Percentiles rank a stretch among this genome's conserved stretches.
Conservation (phyloP, 352 stramenopile genomes). For the Phytophthora lateralis region DNA sequence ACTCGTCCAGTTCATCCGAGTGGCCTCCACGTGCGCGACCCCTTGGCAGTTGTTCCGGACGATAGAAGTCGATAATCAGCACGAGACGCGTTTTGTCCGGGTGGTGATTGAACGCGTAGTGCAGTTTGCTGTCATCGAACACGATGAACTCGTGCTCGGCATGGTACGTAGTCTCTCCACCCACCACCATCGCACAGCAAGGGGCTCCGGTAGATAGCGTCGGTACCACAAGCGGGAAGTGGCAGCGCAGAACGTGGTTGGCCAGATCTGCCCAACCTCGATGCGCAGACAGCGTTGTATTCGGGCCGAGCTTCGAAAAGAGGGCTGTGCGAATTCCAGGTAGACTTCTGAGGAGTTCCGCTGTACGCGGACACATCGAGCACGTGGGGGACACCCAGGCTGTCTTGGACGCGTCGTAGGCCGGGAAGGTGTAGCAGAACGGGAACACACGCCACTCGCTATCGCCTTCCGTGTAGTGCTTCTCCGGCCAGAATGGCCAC, state of each 20-base stretch:
- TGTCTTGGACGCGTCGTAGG: constrained; percentile 82
- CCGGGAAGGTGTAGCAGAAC: constrained; percentile 92
- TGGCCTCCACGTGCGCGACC: constrained; percentile 82
- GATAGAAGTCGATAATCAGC: constrained; percentile 90
- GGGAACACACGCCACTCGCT: constrained; percentile 89
- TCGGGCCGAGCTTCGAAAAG: constrained; percentile 89
- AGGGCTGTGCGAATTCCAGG: constrained; percentile 81
- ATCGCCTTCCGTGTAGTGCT: constrained; percentile 76
- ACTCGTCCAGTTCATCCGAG: constrained; percentile 90
- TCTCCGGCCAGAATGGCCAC: constrained; percentile 88
- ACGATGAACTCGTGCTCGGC: constrained; percentile 82
- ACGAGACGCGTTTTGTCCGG: constrained; percentile 68
- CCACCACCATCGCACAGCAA: constrained; percentile 83
- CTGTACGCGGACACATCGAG: constrained; percentile 78
- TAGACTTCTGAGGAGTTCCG: constrained; percentile 66
- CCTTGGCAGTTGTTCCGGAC: constrained; percentile 77
- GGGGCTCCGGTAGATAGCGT: constrained; percentile 52
- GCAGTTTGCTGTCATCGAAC: constrained; percentile 93
- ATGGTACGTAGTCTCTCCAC: constrained; percentile 72
- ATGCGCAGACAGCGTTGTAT: constrained; percentile 73
- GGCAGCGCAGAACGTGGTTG: constrained; percentile 89
- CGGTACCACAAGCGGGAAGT: constrained; percentile 76
- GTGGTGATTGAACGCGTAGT: constrained; percentile 88
- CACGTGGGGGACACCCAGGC: constrained; percentile 83
- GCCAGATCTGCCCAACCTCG: constrained; percentile 90